These are phyloP conservation scores for Pouteria glomerata DNA, from an alignment of 148 eudicot species.

Conservation along the genomic window DNA sequence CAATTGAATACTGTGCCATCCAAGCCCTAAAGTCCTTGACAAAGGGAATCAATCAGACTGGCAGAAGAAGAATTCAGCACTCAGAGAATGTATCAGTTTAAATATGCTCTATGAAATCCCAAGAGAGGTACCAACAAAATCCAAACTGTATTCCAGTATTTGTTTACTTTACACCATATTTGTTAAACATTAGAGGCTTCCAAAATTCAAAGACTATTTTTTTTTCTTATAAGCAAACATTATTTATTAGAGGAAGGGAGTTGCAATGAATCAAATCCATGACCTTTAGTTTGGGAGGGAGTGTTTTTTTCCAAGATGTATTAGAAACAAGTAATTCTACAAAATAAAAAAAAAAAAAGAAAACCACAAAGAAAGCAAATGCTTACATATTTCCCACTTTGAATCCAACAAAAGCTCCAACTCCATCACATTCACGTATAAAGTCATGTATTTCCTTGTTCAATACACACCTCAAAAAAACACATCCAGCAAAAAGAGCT, in stretches of 20 bases:
- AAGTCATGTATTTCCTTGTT: conserved; percentile 87
- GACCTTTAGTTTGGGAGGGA: no score
- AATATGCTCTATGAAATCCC: not conserved
- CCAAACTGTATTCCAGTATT: not conserved
- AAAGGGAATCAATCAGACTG: not conserved
- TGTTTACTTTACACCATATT: not conserved
- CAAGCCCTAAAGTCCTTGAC: not conserved
- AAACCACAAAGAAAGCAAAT: conserved; percentile 10
- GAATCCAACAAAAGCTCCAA: conserved; percentile 80
- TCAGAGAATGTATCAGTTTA: not conserved
- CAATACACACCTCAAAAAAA: conserved; percentile 74
- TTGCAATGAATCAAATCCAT: no score
- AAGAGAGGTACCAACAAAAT: not conserved
- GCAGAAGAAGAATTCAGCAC: not conserved
- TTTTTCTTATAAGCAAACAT: no score
- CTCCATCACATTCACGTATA: conserved; percentile 62
- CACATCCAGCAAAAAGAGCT: conserved; percentile 69
- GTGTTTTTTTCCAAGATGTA: no score
- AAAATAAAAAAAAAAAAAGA: not conserved
- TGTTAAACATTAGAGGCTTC: no score
- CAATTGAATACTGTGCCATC: not conserved
- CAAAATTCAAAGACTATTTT: no score
- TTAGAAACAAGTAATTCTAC: not conserved
- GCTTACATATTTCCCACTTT: conserved; percentile 93
- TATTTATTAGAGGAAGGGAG: no score